Conservation (phyloP, 1,284 basidiomycete species). For the Marasmius tenuissimus region DNA sequence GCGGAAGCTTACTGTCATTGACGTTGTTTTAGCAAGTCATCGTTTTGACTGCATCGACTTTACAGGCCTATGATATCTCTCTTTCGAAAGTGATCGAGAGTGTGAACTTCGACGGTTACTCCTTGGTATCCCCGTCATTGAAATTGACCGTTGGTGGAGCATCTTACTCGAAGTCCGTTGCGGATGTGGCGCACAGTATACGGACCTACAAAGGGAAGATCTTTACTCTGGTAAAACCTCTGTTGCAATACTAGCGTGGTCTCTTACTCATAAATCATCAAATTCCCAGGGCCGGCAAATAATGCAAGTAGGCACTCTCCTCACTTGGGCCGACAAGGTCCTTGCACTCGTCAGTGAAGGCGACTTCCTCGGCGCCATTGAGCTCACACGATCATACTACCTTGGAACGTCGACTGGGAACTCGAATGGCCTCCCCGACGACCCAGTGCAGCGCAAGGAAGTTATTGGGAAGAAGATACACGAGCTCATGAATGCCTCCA, state of each 20-base stretch:
- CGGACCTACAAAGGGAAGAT: slow-evolving; percentile 87
- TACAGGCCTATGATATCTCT: slow-evolving; percentile 74
- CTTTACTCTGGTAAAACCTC: slow-evolving; percentile 75
- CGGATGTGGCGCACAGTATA: slow-evolving; percentile 72
- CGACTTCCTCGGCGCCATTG: slow-evolving; percentile 90
- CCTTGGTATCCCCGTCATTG: slow-evolving; percentile 55
- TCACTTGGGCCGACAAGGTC: slow-evolving; percentile 96
- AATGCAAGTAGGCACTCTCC: slow-evolving; percentile 81
- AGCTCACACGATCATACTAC: slow-evolving; percentile 84
- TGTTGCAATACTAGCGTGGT: slow-evolving; percentile 1
- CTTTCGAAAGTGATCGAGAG: slow-evolving; percentile 56
- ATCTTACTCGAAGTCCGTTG: slow-evolving; percentile 48
- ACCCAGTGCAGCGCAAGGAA: slow-evolving; percentile 52
- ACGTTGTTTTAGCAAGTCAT: slow-evolving; percentile 54
- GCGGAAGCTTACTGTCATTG: slow-evolving; percentile 9
- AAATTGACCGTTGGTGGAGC: slow-evolving; percentile 46
- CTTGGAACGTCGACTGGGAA: slow-evolving; percentile 84
- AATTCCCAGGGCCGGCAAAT: slow-evolving; percentile 60
- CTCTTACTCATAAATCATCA: slow-evolving; percentile 4
- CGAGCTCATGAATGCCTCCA: slow-evolving; percentile 86
- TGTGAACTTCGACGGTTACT: slow-evolving; percentile 54
- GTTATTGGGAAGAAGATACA: slow-evolving; percentile 78
- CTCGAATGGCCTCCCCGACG: slow-evolving; percentile 82
- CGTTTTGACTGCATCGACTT: slow-evolving; percentile 52
- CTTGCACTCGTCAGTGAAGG: slow-evolving; percentile 82